Conservation (phyloP, 805 yeast species). For the Candida sithepensis region DNA sequence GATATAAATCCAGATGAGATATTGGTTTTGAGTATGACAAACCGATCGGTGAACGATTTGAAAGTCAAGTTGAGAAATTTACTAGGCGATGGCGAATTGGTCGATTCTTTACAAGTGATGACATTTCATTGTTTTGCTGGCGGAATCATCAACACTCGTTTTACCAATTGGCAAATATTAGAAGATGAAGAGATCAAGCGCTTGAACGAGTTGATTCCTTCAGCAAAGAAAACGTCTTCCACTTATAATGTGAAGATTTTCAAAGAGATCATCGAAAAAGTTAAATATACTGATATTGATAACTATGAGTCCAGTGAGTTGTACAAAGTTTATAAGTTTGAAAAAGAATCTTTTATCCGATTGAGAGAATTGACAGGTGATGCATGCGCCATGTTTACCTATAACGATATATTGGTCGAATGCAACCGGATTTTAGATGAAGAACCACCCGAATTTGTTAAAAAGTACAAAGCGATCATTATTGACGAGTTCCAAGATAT, state of each 20-base stretch:
- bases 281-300: constrained; percentile 10
- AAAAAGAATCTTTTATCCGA: constrained; percentile 8
- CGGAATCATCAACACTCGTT: constrained; percentile 38
- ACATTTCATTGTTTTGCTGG: constrained; percentile 69
- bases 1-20: constrained; percentile 49
- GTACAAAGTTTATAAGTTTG: constrained; percentile 6
- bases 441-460: constrained; percentile 17
- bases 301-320: constrained; percentile 9
- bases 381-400: constrained; percentile 19
- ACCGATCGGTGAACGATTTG: constrained; percentile 56
- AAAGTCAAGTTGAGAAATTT: constrained; percentile 31
- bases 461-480: constrained; percentile 39
- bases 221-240: constrained; percentile 1
- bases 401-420: constrained; percentile 23
- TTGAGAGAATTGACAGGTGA: constrained; percentile 20
- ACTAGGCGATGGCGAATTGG: constrained; percentile 29
- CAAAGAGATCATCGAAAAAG: constrained; percentile 12
- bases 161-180: constrained; percentile 36
- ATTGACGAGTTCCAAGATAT: constrained; percentile 79
- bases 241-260: constrained; percentile 6
- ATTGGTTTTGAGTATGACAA: constrained; percentile 63
- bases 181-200: constrained; percentile 40
- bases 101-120: constrained; percentile 37
- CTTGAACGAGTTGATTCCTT: constrained; percentile 11
- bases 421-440: constrained; percentile 15